Evolutionary conservation across 2,329 filamentous ascomycete genomes (phyloP).

Genomic region (Ophiostoma novo-ulmi): DNA sequence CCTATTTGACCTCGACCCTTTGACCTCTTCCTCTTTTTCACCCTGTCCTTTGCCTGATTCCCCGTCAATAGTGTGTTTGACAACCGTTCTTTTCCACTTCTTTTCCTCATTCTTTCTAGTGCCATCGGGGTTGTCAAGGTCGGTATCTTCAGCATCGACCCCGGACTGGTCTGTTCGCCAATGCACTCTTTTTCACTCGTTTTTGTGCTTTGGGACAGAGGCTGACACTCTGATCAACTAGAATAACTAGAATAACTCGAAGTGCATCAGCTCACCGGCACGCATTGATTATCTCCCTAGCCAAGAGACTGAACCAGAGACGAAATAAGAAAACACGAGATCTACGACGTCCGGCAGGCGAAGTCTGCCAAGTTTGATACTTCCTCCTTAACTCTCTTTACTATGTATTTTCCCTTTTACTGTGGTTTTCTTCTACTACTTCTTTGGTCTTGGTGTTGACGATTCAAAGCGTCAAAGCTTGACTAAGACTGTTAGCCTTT

Average conservation of each 20-base stretch:
- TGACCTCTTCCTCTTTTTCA: constrained; percentile 1
- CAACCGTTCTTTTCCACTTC: constrained; percentile 9
- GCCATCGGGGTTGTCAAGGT: constrained; percentile 14
- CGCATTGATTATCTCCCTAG: neutral
- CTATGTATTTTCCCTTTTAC: neutral
- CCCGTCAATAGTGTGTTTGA: neutral
- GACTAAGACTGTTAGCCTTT: neutral
- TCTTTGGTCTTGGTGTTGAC: neutral
- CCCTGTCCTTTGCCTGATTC: neutral
- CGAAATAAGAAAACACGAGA: constrained; percentile 13
- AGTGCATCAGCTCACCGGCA: neutral
- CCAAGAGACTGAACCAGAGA: constrained; percentile 5
- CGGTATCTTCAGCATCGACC: constrained; percentile 13
- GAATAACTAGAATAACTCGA: no score
- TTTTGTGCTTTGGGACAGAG: neutral
- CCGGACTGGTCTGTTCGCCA: constrained; percentile 13
- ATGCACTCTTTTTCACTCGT: neutral
- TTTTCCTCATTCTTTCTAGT: constrained; percentile 16
- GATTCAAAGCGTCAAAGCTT: neutral
- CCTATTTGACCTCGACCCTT: neutral
- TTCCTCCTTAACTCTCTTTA: neutral
- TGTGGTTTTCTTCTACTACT: neutral
- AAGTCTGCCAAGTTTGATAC: constrained; percentile 2
- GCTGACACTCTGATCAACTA: neutral
- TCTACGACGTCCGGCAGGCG: constrained; percentile 7